Conservation (phyloP, 192 early-diverging fungal species). For the Geranomyces variabilis region DNA sequence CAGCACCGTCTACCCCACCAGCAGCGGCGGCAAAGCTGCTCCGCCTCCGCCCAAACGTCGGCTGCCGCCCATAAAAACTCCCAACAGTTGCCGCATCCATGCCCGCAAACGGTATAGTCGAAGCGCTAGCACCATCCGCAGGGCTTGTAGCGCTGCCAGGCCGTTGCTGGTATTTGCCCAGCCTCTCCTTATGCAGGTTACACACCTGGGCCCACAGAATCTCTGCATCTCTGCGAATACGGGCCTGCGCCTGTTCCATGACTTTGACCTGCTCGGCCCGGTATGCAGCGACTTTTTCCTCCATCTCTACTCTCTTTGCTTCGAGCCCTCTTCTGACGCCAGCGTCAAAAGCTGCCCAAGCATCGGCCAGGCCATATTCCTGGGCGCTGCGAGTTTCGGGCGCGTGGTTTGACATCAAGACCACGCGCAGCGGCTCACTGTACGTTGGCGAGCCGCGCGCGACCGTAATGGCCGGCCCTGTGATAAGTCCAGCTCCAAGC, state of each 20-base stretch:
- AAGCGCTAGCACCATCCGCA: neutral
- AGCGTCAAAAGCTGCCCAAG: conserved; percentile 14
- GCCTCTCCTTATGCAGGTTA: conserved; percentile 17
- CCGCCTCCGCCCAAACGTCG: neutral
- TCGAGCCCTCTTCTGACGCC: conserved; percentile 9
- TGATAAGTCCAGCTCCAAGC: conserved; percentile 17
- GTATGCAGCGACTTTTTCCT: conserved; percentile 27
- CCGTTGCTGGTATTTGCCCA: neutral
- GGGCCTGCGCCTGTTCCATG: conserved; percentile 13
- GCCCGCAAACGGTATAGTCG: neutral
- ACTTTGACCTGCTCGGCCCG: conserved; percentile 23
- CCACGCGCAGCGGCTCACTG: conserved; percentile 6
- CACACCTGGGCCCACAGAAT: conserved; percentile 30
- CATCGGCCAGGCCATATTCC: conserved; percentile 21
- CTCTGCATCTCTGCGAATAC: conserved; percentile 9
- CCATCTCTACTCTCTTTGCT: conserved; percentile 24
- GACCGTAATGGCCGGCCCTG: neutral
- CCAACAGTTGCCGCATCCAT: conserved; percentile 10
- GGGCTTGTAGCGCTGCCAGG: neutral
- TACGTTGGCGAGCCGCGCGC: neutral
- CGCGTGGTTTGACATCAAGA: conserved; percentile 14
- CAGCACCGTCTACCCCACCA: neutral
- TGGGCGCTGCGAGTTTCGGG: neutral
- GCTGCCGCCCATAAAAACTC: neutral
- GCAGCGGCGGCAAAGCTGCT: neutral